Evolutionary conservation across 1,284 basidiomycete genomes (phyloP), one percentile per base, ranked within the genome.

Genomic region (Irpex rosettiformis): DNA sequence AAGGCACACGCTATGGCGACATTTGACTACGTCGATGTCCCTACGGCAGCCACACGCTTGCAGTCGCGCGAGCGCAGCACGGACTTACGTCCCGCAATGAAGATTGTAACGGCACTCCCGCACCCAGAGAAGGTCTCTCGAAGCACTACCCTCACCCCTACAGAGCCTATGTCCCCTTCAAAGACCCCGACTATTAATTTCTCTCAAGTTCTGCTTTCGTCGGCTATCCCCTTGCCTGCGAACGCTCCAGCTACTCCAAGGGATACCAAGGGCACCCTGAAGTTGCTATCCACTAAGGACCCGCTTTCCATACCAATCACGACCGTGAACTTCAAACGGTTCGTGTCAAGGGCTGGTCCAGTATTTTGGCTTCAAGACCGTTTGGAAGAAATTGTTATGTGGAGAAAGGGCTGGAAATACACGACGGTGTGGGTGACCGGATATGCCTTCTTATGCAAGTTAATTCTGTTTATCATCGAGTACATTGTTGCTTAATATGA

Each of bases 281-380:
- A 70, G 16, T 69, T 84, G 27, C 66, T 84, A 21, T 77, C 75
- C 33, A 78, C 78, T 5, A 73, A 76, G 8, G 88, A 90, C 62
- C 82, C 89, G 0, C 77, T 92, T 2, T 89, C 88, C 0, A 76
- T 92, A 3, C 87, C 83, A 0, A 86, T 84, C 30, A 88, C 84
- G 60, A 85, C 88, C 0, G 78, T 77, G 56, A 91, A 91, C 66
- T 92, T 91, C 67, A 81, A 84, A 60, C 76, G 88, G 6, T 92
- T 92, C 60, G 79, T 91, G 1, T 77, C 82, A 5, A 83, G 78
- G 61, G 75, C 82, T 3, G 87, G 88, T 0, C 84, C 86, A 0
- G 72, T 90, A 4, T 91, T 91, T 64, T 92, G 89, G 89, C 62
- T 92, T 11, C 88, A 89, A 71, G 90, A 92, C 66, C 74, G 89